Conservation (phyloP, 164 flowering plant genomes). For the Aristolochia fimbriata region DNA sequence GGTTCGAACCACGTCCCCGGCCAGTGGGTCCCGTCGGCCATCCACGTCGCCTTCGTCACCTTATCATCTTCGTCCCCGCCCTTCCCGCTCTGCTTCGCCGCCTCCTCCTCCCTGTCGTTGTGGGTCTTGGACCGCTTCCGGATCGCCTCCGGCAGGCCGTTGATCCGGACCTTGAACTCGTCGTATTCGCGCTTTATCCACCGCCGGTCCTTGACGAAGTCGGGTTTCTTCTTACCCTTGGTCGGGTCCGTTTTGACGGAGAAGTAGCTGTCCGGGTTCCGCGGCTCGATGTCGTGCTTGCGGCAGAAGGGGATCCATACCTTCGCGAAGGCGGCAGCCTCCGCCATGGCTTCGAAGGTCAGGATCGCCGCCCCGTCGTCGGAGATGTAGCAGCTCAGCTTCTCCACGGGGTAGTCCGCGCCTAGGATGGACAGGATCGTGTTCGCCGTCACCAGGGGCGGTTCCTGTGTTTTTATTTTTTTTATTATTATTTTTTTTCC, state of each 20-base stretch:
- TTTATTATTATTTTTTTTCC: too few relatives aligned
- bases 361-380: constrained; percentile 66
- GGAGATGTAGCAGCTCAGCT: constrained; percentile 52
- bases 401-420: constrained; percentile 56
- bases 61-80: too few relatives aligned
- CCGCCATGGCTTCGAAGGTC: constrained; percentile 66
- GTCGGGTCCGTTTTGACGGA: constrained; percentile 48
- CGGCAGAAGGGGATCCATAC: constrained; percentile 79
- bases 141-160: constrained; percentile 61
- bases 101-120: constrained; percentile 38
- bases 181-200: constrained; percentile 78
- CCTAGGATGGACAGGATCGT: constrained; percentile 56
- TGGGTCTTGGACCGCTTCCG: constrained; percentile 30
- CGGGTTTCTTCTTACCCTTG: constrained; percentile 54
- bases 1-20: constrained; percentile 71
- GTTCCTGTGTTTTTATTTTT: constrained; percentile 33
- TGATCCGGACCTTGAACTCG: constrained; percentile 75
- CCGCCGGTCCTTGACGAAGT: constrained; percentile 70
- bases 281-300: constrained; percentile 65
- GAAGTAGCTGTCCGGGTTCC: constrained; percentile 72
- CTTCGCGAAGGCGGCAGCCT: constrained; percentile 47
- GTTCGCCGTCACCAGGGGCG: constrained; percentile 59
- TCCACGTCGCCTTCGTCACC: constrained; percentile 58
- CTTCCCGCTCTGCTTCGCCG: constrained; percentile 17
- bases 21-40: constrained; percentile 93